Evolutionary conservation across 768 basidiomycete species (phyloP).

Genomic region (Kwoniella dejecticola): DNA sequence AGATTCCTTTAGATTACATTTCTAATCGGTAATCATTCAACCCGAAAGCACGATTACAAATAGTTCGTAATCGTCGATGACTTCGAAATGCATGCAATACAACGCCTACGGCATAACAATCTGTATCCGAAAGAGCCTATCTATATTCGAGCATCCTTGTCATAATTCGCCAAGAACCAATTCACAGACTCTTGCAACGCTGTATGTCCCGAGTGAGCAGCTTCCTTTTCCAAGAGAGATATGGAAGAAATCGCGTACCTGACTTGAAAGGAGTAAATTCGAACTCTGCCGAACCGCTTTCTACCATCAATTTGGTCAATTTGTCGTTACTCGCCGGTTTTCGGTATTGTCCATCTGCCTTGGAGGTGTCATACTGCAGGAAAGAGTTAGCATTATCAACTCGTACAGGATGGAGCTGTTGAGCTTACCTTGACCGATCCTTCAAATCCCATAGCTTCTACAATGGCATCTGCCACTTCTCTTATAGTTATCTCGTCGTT

Average conservation of each 20-base stretch:
- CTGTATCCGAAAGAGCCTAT: background rate
- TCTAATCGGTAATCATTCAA: background rate
- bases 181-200: constrained; percentile 76
- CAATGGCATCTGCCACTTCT: constrained; percentile 85
- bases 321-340: constrained; percentile 95
- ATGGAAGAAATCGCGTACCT: constrained; percentile 62
- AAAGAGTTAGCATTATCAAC: background rate
- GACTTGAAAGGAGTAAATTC: constrained; percentile 74
- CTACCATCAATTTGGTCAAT: constrained; percentile 65
- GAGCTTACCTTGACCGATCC: constrained; percentile 73
- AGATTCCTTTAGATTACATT: background rate
- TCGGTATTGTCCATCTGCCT: constrained; percentile 90
- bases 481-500: constrained; percentile 93
- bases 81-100: background rate
- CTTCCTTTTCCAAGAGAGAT: background rate
- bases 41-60: too few relatives aligned
- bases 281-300: constrained; percentile 74
- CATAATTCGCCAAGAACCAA: constrained; percentile 85
- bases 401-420: background rate
- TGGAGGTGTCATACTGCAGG: constrained; percentile 74
- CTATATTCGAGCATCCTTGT: constrained; percentile 57
- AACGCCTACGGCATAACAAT: background rate
- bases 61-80: too few relatives aligned
- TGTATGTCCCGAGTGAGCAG: constrained; percentile 41
- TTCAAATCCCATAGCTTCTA: constrained; percentile 74